Conservation (phyloP, 2,329 filamentous ascomycete species). For the Gyromitra esculenta region DNA sequence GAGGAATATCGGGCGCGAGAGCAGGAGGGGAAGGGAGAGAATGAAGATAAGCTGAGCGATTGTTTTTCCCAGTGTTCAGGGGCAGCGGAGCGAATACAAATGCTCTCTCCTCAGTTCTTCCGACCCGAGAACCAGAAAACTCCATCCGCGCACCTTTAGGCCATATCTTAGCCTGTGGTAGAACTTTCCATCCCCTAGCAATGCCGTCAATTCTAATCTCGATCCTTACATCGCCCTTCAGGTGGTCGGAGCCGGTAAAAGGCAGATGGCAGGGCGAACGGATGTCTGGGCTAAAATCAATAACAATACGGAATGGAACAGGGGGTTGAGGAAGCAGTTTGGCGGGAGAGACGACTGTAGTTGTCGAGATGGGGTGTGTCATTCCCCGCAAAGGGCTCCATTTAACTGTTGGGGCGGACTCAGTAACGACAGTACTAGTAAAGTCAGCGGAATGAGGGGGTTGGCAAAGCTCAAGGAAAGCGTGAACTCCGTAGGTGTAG, state of each 20-base stretch:
- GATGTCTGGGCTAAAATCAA: constrained; percentile 43
- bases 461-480: constrained; percentile 36
- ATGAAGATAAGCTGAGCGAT: neutral
- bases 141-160: constrained; percentile 42
- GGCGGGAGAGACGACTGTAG: constrained; percentile 38
- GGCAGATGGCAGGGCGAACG: neutral
- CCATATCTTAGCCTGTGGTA: constrained; percentile 48
- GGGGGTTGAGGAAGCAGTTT: constrained; percentile 10
- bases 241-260: neutral
- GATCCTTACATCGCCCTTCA: constrained; percentile 45
- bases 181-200: constrained; percentile 40
- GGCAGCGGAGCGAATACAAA: constrained; percentile 44
- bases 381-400: constrained; percentile 47
- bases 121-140: constrained; percentile 48
- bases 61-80: neutral
- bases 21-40: constrained; percentile 13
- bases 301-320: constrained; percentile 44
- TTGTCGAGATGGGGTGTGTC: constrained; percentile 44
- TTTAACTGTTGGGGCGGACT: constrained; percentile 33
- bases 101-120: constrained; percentile 42
- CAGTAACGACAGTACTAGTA: neutral
- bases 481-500: constrained; percentile 34
- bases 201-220: constrained; percentile 48
- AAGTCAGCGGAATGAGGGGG: neutral
- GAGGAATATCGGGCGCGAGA: neutral